Base-by-base conservation (phyloP, 2,329 filamentous ascomycete species). In the Nemania abortiva region DNA sequence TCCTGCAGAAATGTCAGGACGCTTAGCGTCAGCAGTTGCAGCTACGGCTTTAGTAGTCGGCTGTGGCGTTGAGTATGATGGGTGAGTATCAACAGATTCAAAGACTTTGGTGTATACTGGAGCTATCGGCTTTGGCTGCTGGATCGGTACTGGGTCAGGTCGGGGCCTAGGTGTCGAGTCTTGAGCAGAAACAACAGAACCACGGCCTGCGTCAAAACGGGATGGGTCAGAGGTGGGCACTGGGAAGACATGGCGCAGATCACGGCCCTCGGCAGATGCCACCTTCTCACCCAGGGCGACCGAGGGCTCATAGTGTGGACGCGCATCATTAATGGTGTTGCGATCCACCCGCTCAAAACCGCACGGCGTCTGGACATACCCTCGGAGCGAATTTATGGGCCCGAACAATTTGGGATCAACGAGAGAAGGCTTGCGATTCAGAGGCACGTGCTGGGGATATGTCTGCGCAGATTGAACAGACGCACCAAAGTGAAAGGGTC, bases 71-170 rank as follows among this genome's bases (percentile, higher is more conserved):
- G 77, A 74, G 24, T 81, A 80, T 18, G 75, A 79, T 42, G 74
- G 78, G 34, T 81, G 82, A 59, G 79, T 75, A 24, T 78, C 83
- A 31, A 81, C 81, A 39, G 86, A 82, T 56, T 89, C 86, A 74
- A 93, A 92, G 0, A 95, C 86, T 20, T 88, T 87, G 70, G 88
- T 87, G 45, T 90, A 90, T 2, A 97, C 89, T 0, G 92, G 93
- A 2, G 87, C 85, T 67, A 93, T 87, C 1, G 95, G 95, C 74
- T 94, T 91, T 2, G 95, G 95, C 74, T 97, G 93, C 78, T 96
- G 92, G n/a, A 98, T 84, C 11, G 90, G 89, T 37, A 94, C 86
- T 0, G 88, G 84, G 6, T 83, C 88, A 5, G 90, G 87, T 50
- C 88, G 85, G 18, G 80, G 77, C 20, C 79, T 81, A 24, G 81